Conservation (phyloP, 345 rosid genomes). For the Pistacia vera region DNA sequence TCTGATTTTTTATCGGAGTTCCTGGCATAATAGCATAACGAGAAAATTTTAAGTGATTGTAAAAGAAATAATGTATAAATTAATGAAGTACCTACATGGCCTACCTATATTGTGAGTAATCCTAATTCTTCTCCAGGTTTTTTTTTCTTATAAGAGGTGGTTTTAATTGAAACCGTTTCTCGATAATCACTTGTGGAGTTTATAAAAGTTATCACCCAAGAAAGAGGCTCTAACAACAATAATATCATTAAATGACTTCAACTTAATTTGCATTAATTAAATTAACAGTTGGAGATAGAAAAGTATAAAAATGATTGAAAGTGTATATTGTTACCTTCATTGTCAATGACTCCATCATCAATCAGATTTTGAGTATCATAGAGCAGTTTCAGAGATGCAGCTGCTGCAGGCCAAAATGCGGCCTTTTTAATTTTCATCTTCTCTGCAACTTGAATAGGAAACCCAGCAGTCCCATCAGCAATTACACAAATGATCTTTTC, state of each 20-base stretch:
- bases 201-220: no score
- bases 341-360: conserved; percentile 19
- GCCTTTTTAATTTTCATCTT: conserved; percentile 12
- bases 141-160: no score
- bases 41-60: no score
- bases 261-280: neutral
- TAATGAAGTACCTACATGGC: no score
- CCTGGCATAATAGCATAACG: conserved; percentile 29
- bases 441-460: conserved; percentile 16
- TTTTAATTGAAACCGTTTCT: no score
- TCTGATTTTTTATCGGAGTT: conserved; percentile 10
- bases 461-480: conserved; percentile 4
- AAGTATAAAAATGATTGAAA: neutral
- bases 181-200: no score
- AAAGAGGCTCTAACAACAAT: no score
- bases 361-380: conserved; percentile 15
- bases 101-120: no score
- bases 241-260: no score
- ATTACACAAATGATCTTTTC: conserved; percentile 17
- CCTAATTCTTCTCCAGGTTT: no score
- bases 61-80: no score
- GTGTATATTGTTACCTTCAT: conserved; percentile 3
- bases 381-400: neutral
- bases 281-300: neutral
- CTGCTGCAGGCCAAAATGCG: conserved; percentile 24